Base-by-base conservation (phyloP, 2,329 filamentous ascomycete genomes). In the Trichoderma sp. region DNA sequence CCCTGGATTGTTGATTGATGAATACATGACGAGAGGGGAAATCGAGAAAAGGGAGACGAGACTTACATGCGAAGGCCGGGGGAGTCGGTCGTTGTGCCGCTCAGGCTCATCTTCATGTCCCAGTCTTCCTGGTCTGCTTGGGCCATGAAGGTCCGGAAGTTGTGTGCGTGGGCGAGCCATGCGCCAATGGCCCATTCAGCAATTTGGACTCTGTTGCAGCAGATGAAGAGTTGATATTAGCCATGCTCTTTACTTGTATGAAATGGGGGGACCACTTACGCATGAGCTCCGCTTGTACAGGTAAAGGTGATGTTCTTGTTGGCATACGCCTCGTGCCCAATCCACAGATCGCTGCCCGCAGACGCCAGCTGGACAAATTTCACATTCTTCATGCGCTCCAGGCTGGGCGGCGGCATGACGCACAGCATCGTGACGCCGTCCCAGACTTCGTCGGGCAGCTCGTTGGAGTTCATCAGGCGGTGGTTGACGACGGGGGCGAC, bases 281-380 rank as follows among this genome's bases (percentile, higher is more conserved):
- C 75, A 70, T 84, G 81, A 29, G 76, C 77, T 0, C 83, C 83
- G 66, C 81, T 83, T 0, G 77, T 76, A 10, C 79, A 82, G 73
- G 79, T 80, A 59, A 84, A 82, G 0, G 75, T 67, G 4, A 83
- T 76, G 2, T 77, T 69, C 0, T 75, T 74, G 37, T 81, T 76
- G 59, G 74, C 68, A 71, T 79, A 84, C 29, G 74, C 70, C 11
- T 73, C 73, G 62, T 82, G 77, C 0, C 73, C 72, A 5, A 78
- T 68, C 81, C 83, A 84, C 47, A 73, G 72, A 70, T 85, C 82
- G 0, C 80, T 80, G 1, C 84, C 84, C 1, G 83, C 81, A 0
- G 80, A 82, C 0, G 77, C 73, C 31, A 83, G 71, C 75, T 86
- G 84, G n/a, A 85, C 79, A 69, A 80, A 83, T 57, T 81, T 78